A percentile compares a stretch with the other conserved stretches of the same genome.
Evolutionary conservation across 2,329 filamentous ascomycete genomes (phyloP).

Genomic region (Cercospora citrullina): DNA sequence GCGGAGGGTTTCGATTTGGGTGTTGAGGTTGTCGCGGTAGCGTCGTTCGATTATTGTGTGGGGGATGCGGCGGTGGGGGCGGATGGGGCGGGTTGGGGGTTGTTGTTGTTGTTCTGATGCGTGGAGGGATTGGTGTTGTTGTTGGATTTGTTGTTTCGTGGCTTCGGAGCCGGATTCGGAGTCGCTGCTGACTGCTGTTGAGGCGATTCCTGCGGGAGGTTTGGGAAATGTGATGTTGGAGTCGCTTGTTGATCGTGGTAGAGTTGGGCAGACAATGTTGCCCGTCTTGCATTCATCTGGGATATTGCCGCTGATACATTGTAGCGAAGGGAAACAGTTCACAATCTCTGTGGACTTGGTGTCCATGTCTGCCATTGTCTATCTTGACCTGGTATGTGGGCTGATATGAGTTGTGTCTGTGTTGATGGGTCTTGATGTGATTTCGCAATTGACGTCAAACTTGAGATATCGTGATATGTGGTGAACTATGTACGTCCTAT

Average conservation of each 20-base stretch:
- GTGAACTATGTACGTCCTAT: conserved; percentile 9
- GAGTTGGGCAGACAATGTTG: conserved; percentile 25
- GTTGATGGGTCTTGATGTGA: not conserved
- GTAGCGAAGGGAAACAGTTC: conserved; percentile 27
- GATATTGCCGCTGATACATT: conserved; percentile 27
- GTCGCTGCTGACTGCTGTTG: conserved; percentile 23
- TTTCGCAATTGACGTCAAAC: not conserved
- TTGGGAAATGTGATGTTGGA: conserved; percentile 19
- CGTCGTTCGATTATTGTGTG: conserved; percentile 51
- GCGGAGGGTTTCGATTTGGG: conserved; percentile 46
- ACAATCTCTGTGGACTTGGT: conserved; percentile 19
- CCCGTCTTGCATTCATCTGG: conserved; percentile 27
- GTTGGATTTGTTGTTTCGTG: conserved; percentile 9
- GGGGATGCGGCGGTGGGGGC: conserved; percentile 29
- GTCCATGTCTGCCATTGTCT: conserved; percentile 15
- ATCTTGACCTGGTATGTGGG: not conserved
- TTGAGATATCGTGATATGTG: conserved; percentile 15
- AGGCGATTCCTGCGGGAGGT: conserved; percentile 15
- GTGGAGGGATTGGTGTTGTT: not conserved
- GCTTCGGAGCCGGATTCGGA: conserved; percentile 24
- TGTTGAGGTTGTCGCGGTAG: conserved; percentile 50
- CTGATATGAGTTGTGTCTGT: not conserved
- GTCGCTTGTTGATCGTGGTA: conserved; percentile 16
- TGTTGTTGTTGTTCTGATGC: not conserved
- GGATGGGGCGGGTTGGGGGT: conserved; percentile 17